These are phyloP conservation scores for Tagetes patula DNA, from an alignment of 129 eudicot genomes.

Conservation along the genomic window DNA sequence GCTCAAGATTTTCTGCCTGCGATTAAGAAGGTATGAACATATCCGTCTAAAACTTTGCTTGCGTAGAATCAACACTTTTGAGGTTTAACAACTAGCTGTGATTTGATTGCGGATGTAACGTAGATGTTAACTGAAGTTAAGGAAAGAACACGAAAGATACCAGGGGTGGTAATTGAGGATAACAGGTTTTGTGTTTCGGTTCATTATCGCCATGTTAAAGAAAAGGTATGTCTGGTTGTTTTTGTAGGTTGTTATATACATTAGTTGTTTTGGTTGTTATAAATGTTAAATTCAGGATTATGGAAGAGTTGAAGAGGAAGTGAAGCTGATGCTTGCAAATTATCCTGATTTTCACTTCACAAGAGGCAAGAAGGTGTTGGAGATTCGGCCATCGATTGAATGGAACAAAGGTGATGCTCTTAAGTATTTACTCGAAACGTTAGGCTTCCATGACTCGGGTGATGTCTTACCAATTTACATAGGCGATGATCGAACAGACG, in stretches of 20 bases:
- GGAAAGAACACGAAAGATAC: constrained; percentile 39
- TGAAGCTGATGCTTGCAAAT: constrained; percentile 28
- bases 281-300: constrained; percentile 38
- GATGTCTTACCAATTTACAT: constrained; percentile 55
- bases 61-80: background rate
- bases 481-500: constrained; percentile 57
- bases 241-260: background rate
- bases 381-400: constrained; percentile 47
- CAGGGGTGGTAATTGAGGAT: constrained; percentile 49
- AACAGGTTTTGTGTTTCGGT: constrained; percentile 58
- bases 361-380: constrained; percentile 56
- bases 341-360: constrained; percentile 38
- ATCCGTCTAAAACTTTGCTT: background rate
- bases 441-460: constrained; percentile 36
- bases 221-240: constrained; percentile 37
- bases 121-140: constrained; percentile 28
- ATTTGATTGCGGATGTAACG: constrained; percentile 8
- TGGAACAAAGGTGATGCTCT: constrained; percentile 67
- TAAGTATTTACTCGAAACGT: constrained; percentile 40
- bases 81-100: background rate
- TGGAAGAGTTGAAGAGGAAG: constrained; percentile 35
- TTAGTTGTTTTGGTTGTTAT: background rate
- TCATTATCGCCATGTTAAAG: constrained; percentile 52
- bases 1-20: constrained; percentile 36
- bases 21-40: constrained; percentile 19